Conservation (phyloP, 768 basidiomycete genomes). For the Serpula lacrymans region DNA sequence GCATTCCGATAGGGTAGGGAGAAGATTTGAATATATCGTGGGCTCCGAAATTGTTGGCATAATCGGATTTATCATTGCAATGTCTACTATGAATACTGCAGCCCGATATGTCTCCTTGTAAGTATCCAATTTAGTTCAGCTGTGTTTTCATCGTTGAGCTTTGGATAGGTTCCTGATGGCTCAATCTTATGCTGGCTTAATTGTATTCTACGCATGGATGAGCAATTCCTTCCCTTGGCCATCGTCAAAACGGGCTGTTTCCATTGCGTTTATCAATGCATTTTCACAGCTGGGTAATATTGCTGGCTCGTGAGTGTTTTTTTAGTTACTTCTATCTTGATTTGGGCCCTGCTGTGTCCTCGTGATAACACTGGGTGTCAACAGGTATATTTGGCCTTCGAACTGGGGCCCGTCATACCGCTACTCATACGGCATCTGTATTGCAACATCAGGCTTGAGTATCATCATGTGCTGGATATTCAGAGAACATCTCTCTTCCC, state of each 20-base stretch:
- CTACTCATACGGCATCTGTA: conserved; percentile 67
- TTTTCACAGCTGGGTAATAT: conserved; percentile 80
- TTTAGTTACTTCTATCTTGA: not conserved
- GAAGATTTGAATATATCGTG: conserved; percentile 67
- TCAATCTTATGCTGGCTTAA: conserved; percentile 63
- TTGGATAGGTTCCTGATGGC: conserved; percentile 63
- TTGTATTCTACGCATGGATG: conserved; percentile 49
- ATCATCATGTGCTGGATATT: conserved; percentile 47
- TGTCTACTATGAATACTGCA: conserved; percentile 55
- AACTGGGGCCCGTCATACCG: conserved; percentile 65
- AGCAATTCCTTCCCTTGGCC: conserved; percentile 63
- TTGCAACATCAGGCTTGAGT: conserved; percentile 46
- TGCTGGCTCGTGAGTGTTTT: conserved; percentile 59
- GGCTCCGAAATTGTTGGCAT: conserved; percentile 51
- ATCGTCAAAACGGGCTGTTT: conserved; percentile 79
- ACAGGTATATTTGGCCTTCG: conserved; percentile 59
- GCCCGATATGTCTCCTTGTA: conserved; percentile 62
- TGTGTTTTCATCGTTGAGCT: not conserved
- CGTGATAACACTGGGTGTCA: too few relatives aligned
- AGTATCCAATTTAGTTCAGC: conserved; percentile 11
- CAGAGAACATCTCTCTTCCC: conserved; percentile 34
- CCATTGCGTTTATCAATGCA: conserved; percentile 73
- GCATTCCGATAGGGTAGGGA: conserved; percentile 64
- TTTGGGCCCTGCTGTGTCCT: not conserved
- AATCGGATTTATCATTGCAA: conserved; percentile 60